Evolutionary conservation across 2,329 filamentous ascomycete species (phyloP).

Genomic region (Botrytis elliptica): DNA sequence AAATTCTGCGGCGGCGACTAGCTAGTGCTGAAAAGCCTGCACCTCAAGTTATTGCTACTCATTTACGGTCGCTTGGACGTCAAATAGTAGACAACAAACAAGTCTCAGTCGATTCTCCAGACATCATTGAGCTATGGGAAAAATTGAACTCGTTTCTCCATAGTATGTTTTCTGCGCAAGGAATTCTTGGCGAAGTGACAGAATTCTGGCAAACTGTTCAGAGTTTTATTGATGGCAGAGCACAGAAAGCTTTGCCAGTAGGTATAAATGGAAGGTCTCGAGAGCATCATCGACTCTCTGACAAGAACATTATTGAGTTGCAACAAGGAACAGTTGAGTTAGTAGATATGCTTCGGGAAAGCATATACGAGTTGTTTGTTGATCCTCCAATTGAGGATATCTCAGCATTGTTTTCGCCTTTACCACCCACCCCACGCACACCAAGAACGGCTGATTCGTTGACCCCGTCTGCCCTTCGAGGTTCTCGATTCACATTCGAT

Average conservation of each 20-base stretch:
- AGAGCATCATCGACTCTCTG: conserved; percentile 75
- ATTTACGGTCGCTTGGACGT: conserved; percentile 71
- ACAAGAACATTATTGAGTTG: conserved; percentile 67
- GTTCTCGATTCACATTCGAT: conserved; percentile 79
- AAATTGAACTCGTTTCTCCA: conserved; percentile 74
- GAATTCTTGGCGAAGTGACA: conserved; percentile 82
- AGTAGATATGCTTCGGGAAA: conserved; percentile 78
- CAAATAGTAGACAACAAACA: conserved; percentile 62
- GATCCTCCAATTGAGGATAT: conserved; percentile 90
- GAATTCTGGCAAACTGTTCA: conserved; percentile 94
- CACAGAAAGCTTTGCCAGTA: conserved; percentile 74
- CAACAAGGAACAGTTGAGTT: conserved; percentile 78
- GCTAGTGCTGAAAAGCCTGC: conserved; percentile 71
- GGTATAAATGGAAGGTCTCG: conserved; percentile 81
- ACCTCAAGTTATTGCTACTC: conserved; percentile 66
- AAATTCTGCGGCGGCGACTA: conserved; percentile 80
- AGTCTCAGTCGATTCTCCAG: conserved; percentile 70
- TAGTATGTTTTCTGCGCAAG: conserved; percentile 72
- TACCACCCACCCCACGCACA: conserved; percentile 67
- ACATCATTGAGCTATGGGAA: conserved; percentile 91
- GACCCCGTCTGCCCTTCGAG: conserved; percentile 59
- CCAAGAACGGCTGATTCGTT: conserved; percentile 52
- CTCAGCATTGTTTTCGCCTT: conserved; percentile 79
- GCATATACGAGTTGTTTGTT: conserved; percentile 77
- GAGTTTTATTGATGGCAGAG: conserved; percentile 83